Base-by-base conservation (phyloP, 2,329 filamentous ascomycete genomes). In the Neopestalotiopsis sp. region DNA sequence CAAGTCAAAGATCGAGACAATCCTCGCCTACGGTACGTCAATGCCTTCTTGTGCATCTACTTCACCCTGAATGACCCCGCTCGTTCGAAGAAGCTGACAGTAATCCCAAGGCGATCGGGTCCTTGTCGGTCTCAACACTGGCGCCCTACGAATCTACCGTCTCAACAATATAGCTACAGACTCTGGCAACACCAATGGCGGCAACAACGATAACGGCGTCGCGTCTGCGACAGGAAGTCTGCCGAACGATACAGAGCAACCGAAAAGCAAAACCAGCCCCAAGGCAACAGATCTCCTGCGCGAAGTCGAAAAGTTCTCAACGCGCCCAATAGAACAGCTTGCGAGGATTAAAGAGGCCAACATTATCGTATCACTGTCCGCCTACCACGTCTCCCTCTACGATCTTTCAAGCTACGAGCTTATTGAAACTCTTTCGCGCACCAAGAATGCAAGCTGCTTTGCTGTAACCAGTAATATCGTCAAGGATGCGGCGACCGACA, bases 1-100 rank as follows among this genome's bases (percentile, higher is more conserved):
- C 89, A 98, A 97, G 86, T 97, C 94, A 73, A 96, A 92, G 86
- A 97, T 99, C 82, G 96, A 99, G 83, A 96, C 94, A 64, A 94
- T 99, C 74, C 88, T 98, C 62, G 94, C 95, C 71, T 94, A 97
- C 82, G 94, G 92, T 94, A 86, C 69, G 81, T 71, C 67, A 32
- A 28, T 7, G 61, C 61, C 67, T 61, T 49, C 34, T 7, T 69
- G 12, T n/a, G 63, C 59, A 20, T 34, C 38, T 61, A 24, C 45
- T 40, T 32, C 30, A 61, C 13, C 32, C 34, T 58, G 28, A 67
- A 61, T 38, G 53, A 65, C n/a, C 28, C 30, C 20, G 28, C 5
- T 38, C 14, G 30, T 64, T 20, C 17, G 17, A 7, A 24, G 20
- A 64, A 17, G 62, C 38, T 45, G 34, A 34, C 70, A 70, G 59